Evolutionary conservation across 2,329 filamentous ascomycete species (phyloP).

Genomic region (Xylaria sp.): DNA sequence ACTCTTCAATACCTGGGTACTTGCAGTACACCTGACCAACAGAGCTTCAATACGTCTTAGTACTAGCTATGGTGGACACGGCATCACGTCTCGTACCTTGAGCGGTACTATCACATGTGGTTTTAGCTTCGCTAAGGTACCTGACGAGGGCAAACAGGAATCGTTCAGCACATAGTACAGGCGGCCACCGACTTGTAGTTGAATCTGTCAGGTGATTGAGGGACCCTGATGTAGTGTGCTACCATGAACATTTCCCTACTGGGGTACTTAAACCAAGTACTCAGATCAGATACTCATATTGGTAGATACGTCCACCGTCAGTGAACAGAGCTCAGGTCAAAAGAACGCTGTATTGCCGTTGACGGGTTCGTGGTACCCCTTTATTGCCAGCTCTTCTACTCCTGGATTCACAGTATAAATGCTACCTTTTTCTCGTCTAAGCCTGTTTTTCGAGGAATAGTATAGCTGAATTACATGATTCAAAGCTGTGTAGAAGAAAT

Average conservation of each 20-base stretch:
- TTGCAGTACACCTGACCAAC: neutral
- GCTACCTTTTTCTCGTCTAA: no score
- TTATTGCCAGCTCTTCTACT: neutral
- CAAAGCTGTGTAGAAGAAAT: neutral
- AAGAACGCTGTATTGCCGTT: neutral
- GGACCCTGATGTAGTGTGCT: neutral
- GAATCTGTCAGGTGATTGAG: neutral
- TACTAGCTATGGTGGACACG: neutral
- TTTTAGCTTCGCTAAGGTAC: neutral
- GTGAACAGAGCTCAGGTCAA: neutral
- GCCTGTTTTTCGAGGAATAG: neutral
- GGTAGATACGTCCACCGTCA: neutral
- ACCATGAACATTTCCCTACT: neutral
- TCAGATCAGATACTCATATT: neutral
- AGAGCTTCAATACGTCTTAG: neutral
- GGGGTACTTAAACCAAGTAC: no score
- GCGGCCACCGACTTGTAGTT: neutral
- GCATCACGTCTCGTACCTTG: neutral
- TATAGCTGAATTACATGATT: neutral
- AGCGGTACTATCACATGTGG: neutral
- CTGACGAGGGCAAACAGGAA: neutral
- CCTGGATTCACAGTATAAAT: neutral
- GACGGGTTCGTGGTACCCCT: neutral
- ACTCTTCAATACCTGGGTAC: neutral
- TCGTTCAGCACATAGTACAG: neutral